Evolutionary conservation across 352 stramenopile species (phyloP).

Genomic region (Phytophthora agathidicida): DNA sequence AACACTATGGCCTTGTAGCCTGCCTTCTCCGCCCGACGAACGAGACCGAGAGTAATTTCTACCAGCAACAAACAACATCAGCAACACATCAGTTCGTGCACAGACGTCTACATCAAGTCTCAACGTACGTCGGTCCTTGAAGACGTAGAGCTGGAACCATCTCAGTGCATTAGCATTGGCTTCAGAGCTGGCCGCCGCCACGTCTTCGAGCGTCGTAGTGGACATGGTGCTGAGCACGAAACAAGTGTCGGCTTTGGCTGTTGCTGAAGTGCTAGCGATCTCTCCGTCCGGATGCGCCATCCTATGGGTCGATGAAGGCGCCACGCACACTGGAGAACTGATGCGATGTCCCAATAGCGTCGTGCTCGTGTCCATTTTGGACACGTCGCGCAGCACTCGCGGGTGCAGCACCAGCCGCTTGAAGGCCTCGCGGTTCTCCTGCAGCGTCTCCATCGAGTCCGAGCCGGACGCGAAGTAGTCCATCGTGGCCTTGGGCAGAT

Average conservation of each 20-base stretch:
- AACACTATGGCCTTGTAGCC: conserved; percentile 94
- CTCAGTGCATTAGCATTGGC: conserved; percentile 79
- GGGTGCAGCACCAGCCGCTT: conserved; percentile 94
- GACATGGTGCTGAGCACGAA: conserved; percentile 93
- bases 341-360: conserved; percentile 92
- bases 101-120: too few species aligned
- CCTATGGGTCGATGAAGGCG: conserved; percentile 90
- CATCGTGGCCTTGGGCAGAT: conserved; percentile 88
- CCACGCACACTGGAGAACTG: conserved; percentile 93
- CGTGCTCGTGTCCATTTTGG: conserved; percentile 91
- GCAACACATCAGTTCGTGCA: neutral
- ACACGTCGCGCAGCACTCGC: conserved; percentile 93
- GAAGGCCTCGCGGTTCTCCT: conserved; percentile 90
- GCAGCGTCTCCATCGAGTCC: conserved; percentile 90
- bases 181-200: conserved; percentile 52
- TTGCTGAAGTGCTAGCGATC: conserved; percentile 81
- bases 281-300: conserved; percentile 96
- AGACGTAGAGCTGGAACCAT: conserved; percentile 97
- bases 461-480: conserved; percentile 93
- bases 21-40: conserved; percentile 88
- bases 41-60: conserved; percentile 93
- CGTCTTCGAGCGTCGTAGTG: conserved; percentile 42
- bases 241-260: conserved; percentile 85
- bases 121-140: conserved; percentile 79
- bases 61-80: conserved; percentile 14